These are phyloP conservation scores for Exutisphaerella laricina DNA, from an alignment of 2,329 filamentous ascomycete species.

Conservation along the genomic window DNA sequence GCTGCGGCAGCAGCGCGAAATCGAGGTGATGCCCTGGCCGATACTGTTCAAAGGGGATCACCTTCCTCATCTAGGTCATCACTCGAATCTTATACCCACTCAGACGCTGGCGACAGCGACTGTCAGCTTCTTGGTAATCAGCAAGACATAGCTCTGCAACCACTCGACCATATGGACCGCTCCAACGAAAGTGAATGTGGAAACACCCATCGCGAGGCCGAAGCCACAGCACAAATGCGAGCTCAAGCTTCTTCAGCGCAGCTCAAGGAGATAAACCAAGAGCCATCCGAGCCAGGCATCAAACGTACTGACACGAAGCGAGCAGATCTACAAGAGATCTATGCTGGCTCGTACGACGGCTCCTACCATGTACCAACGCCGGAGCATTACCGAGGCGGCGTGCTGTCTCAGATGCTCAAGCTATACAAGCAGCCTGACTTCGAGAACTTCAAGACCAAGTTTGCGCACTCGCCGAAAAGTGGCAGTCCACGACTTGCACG, in stretches of 20 bases:
- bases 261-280: not conserved
- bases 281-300: not conserved
- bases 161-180: not conserved
- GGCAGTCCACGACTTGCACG: slow-evolving; percentile 29
- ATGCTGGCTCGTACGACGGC: slow-evolving; percentile 11
- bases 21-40: slow-evolving; percentile 11
- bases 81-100: slow-evolving; percentile 7
- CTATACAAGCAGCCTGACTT: slow-evolving; percentile 49
- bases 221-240: not conserved
- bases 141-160: slow-evolving; percentile 8
- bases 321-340: slow-evolving; percentile 8
- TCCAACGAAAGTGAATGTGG: not conserved
- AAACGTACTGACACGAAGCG: slow-evolving; percentile 5
- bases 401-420: slow-evolving; percentile 66
- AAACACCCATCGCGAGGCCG: not conserved
- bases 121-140: slow-evolving; percentile 7
- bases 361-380: slow-evolving; percentile 59
- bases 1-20: slow-evolving; percentile 8
- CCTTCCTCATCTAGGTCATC: slow-evolving; percentile 8
- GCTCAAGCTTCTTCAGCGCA: not conserved
- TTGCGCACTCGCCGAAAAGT: slow-evolving; percentile 22
- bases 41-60: slow-evolving; percentile 8
- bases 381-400: slow-evolving; percentile 63
- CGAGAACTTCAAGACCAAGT: slow-evolving; percentile 1
- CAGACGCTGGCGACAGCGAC: slow-evolving; percentile 8